Evolutionary conservation across 2,329 filamentous ascomycete genomes (phyloP).

Genomic region (Hymenoscyphus fraxineus): DNA sequence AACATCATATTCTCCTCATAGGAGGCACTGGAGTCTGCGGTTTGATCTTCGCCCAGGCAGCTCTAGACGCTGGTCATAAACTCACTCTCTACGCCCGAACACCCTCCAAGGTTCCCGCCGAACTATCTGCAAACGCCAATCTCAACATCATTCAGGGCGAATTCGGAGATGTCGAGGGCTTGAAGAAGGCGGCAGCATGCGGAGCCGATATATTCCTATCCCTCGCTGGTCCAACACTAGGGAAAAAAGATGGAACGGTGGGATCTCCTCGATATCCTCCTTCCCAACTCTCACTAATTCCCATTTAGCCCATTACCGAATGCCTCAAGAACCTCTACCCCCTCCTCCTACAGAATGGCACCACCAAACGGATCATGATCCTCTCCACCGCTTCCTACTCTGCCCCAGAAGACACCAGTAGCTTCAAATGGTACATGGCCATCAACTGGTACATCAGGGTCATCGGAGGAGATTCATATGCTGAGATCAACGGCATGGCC

Average conservation of each 20-base stretch:
- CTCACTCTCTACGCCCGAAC: slow-evolving; percentile 27
- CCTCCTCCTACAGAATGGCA: slow-evolving; percentile 19
- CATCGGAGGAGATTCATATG: slow-evolving; percentile 25
- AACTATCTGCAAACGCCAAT: slow-evolving; percentile 22
- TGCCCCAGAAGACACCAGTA: slow-evolving; percentile 21
- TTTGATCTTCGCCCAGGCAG: slow-evolving; percentile 24
- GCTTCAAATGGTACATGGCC: slow-evolving; percentile 23
- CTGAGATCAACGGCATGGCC: slow-evolving; percentile 23
- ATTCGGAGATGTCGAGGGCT: slow-evolving; percentile 18
- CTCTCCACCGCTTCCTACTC: slow-evolving; percentile 29
- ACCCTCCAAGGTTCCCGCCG: slow-evolving; percentile 26
- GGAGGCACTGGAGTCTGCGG: slow-evolving; percentile 27
- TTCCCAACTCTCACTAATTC: not conserved
- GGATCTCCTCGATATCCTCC: not conserved
- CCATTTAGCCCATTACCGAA: slow-evolving; percentile 23
- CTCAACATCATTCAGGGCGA: slow-evolving; percentile 25
- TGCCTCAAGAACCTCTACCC: slow-evolving; percentile 25
- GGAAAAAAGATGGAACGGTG: slow-evolving; percentile 22
- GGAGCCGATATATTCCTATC: slow-evolving; percentile 26
- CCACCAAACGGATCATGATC: slow-evolving; percentile 22
- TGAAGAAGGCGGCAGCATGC: slow-evolving; percentile 25
- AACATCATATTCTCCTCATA: slow-evolving; percentile 26
- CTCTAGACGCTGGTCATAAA: slow-evolving; percentile 24
- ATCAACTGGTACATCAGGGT: slow-evolving; percentile 26
- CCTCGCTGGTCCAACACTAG: slow-evolving; percentile 26